Evolutionary conservation across 2,329 filamentous ascomycete species (phyloP), one percentile per base, ranked within the genome.

Genomic region (Ploettnerulaceae sp.): DNA sequence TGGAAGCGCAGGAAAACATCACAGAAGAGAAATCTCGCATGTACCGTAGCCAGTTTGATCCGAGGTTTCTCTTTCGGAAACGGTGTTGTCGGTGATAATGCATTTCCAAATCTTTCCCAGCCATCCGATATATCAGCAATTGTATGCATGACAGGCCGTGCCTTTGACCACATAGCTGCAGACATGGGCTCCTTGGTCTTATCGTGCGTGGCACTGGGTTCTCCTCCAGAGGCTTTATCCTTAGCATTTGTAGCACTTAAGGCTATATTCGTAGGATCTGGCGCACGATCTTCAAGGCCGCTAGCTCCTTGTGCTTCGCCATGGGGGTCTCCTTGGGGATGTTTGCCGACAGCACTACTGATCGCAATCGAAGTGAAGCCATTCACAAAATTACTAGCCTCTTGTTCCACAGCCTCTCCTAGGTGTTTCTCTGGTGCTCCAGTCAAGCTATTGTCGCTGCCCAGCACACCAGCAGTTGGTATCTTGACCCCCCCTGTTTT

Each of bases 391-490:
- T 89, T 90, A 57, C 77, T 83, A 1, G 89, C 89, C 63, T 94
- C 88, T 51, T 86, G 79, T 63, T 94, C 88, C 1, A 89, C 84
- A 0, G 86, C 86, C 63, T 93, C 87, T 20, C 89, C 88, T 61
- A 88, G 84, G 66, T 88, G 79, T 55, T 88, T 87, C 63, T 95
- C 86, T 0, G 87, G 84, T 0, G 88, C 88, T 1, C 88, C 89
- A 0, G 88, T 94, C 0, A 84, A 75, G 47, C 84, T 89, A 49
- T 89, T 84, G 21, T 82, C 77, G 15, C 84, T 89, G 1, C 84
- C 88, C 0, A 93, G 67, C 0, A 89, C 79, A 1, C 87, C 87
- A 2, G 87, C 77, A 40, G 80, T 79, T 0, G 87, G 87, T 57
- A 85, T 90, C 64, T 93, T 81, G 1, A 91, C 71, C 5, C 84